Evolutionary conservation across 164 flowering plant species (phyloP), one percentile per base, ranked within the genome.

Genomic region (Magnolia changhungtana): DNA sequence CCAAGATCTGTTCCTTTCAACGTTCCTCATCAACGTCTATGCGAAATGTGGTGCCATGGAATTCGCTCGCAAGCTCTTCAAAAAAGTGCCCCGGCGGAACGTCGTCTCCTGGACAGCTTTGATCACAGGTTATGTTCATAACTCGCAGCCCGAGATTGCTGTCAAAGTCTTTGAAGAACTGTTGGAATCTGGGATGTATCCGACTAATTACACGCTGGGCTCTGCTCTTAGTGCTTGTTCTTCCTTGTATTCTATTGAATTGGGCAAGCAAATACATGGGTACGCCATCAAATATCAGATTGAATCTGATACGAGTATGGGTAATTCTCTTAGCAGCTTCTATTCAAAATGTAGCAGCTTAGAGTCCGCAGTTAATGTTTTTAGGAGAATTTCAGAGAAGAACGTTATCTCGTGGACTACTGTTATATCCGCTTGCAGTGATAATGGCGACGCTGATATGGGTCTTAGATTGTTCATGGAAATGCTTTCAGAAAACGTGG

Each of bases 371-470:
- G 75, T 88, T 52, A 87, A 89, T 72, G 84, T 90, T 59, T 94
- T 94, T 76, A 16, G 77, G 52, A 82, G 84, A 70, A 89, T 88
- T 52, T 72, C 70, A 4, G 92, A 90, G 51, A 92, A 90, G 85
- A 82, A 90, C 80, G 91, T 87, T 50, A 88, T 92, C 77, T 94
- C 98, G n/a, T 94, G 98, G 97, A 94, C 98, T 10, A 72, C 91
- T 4, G 79, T 73, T 50, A 84, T 94, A 70, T 85, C 91, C 59
- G 91, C 94, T 76, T 89, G 90, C 82, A 88, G 86, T 51, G 91
- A 88, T 50, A 88, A 91, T 74, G 87, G 91, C n/a, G 80, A 86
- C 76, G 74, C 86, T 0, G 78, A 63, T 67, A 80, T n/a, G 81
- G 90, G 94, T 31, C 76, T 90, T 77, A 61, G 59, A 58, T 65